Conservation (phyloP, 2,329 filamentous ascomycete species). For the Hypoxylon sp. region DNA sequence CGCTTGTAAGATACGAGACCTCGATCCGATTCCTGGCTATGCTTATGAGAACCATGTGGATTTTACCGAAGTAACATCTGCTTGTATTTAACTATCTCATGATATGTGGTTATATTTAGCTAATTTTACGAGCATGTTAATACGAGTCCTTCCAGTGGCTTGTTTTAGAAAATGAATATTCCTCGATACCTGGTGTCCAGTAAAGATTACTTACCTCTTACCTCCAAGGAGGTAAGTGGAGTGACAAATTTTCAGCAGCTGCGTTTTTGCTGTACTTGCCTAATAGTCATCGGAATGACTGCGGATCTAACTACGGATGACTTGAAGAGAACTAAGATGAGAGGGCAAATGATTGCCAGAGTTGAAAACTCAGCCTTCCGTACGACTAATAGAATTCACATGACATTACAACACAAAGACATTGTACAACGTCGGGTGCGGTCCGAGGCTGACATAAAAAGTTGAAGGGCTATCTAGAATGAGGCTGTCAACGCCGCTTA, state of each 20-base stretch:
- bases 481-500: slow-evolving; percentile 2
- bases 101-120: too few relatives aligned
- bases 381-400: neutral
- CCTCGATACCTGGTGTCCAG: too few relatives aligned
- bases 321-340: neutral
- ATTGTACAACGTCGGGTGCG: neutral
- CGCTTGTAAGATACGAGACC: neutral
- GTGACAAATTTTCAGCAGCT: too few relatives aligned
- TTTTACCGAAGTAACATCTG: neutral
- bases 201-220: too few relatives aligned
- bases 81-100: too few relatives aligned
- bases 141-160: too few relatives aligned
- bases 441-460: neutral
- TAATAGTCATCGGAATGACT: too few relatives aligned
- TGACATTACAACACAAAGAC: neutral
- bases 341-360: neutral
- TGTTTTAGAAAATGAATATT: too few relatives aligned
- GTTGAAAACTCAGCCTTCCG: neutral
- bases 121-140: too few relatives aligned
- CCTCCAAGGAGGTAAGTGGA: too few relatives aligned
- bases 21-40: neutral
- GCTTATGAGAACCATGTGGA: neutral
- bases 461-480: neutral
- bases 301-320: too few relatives aligned
- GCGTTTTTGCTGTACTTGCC: too few relatives aligned